phyloP scores from a whole-genome alignment of 2,329 filamentous ascomycete genomes.

The Cercospora sp. region DNA sequence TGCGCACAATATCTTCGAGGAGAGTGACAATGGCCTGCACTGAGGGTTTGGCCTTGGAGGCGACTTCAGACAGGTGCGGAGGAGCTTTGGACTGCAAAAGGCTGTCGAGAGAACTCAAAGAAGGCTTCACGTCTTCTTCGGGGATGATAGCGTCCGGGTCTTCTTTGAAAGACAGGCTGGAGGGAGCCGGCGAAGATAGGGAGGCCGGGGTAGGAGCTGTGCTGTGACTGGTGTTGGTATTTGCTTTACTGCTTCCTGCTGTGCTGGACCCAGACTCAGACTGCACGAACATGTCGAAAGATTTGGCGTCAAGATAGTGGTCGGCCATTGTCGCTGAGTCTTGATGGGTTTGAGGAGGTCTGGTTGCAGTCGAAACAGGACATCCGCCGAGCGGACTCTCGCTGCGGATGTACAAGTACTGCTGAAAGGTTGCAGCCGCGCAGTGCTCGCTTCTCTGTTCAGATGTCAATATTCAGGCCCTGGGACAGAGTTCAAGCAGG shows the following conservation, averaged over 20 bases:
- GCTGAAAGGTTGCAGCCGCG: background rate
- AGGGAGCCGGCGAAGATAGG: constrained; percentile 1
- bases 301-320: background rate
- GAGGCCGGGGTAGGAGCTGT: constrained; percentile 11
- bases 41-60: constrained; percentile 2
- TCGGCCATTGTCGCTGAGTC: background rate
- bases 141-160: background rate
- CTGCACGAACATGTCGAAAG: constrained; percentile 1
- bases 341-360: background rate
- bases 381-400: background rate
- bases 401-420: background rate
- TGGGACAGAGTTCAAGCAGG: constrained; percentile 7
- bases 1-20: constrained; percentile 12
- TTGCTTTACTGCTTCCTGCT: constrained; percentile 6
- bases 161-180: background rate
- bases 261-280: constrained; percentile 5
- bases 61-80: constrained; percentile 4
- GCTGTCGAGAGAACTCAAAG: constrained; percentile 6
- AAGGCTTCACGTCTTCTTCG: constrained; percentile 3
- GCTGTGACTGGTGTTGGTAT: constrained; percentile 12
- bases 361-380: background rate
- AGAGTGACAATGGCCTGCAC: constrained; percentile 11
- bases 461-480: background rate
- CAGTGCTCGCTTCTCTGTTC: background rate
- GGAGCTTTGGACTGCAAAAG: constrained; percentile 4